phyloP scores from a whole-genome alignment of 257 asterid genomes.

The Galeopsis tetrahit region DNA sequence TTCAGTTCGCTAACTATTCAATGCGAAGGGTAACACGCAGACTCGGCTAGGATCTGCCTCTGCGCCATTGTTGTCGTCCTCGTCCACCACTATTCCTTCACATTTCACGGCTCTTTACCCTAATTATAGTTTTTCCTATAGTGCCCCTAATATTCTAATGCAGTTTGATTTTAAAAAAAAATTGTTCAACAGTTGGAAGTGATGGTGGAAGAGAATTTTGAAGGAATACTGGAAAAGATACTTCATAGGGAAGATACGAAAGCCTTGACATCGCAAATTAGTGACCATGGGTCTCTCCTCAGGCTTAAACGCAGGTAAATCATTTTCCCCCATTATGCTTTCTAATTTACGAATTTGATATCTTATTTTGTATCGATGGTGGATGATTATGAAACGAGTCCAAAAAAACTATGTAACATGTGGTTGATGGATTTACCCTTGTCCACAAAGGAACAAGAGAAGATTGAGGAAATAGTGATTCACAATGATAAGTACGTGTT shows the following conservation, averaged over 20 bases:
- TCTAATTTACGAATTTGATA: background rate
- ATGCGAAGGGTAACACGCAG: no score
- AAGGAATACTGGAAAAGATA: constrained; percentile 23
- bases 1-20: no score
- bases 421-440: constrained; percentile 77
- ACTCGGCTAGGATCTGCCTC: no score
- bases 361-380: background rate
- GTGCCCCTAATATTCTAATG: no score
- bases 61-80: no score
- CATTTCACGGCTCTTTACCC: no score
- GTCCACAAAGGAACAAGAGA: constrained; percentile 47
- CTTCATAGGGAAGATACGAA: constrained; percentile 42
- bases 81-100: no score
- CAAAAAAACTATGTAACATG: constrained; percentile 41
- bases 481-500: constrained; percentile 53
- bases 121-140: no score
- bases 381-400: background rate
- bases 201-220: constrained; percentile 36
- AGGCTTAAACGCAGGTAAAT: constrained; percentile 72
- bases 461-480: constrained; percentile 47
- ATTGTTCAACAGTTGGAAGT: constrained; percentile 1
- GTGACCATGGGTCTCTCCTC: constrained; percentile 52
- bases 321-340: background rate
- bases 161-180: background rate
- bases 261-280: constrained; percentile 43